Conservation (phyloP, 75 land plant genomes). For the Isoetes taiwanensis region DNA sequence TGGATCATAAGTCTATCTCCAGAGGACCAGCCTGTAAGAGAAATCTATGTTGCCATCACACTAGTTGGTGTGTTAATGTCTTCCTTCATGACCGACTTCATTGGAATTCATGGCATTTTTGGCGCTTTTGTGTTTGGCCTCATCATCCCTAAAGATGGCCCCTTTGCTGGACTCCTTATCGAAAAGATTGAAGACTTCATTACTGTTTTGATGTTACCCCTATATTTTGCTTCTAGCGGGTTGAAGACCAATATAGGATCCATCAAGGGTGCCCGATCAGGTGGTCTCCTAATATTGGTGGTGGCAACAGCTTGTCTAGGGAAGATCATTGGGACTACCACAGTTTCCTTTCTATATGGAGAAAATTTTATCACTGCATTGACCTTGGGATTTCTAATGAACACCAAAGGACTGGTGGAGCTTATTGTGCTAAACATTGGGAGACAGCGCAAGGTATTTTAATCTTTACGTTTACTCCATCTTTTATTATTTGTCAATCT, state of each 20-base stretch:
- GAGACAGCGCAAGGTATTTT: too few relatives aligned
- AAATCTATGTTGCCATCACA: neutral
- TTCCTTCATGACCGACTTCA: neutral
- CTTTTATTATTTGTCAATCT: neutral
- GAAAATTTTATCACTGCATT: slow-evolving; percentile 11
- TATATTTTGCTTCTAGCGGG: slow-evolving; percentile 29
- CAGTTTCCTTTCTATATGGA: slow-evolving; percentile 11
- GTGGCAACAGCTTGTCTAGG: slow-evolving; percentile 6
- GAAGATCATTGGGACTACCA: slow-evolving; percentile 24
- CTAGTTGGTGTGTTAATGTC: neutral
- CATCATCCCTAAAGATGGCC: slow-evolving; percentile 7
- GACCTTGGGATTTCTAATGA: slow-evolving; percentile 14
- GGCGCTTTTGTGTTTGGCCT: slow-evolving; percentile 9
- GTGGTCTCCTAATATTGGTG: slow-evolving; percentile 9
- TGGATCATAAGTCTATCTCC: neutral
- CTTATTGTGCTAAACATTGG: slow-evolving; percentile 11
- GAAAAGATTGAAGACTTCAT: slow-evolving; percentile 17
- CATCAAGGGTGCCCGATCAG: neutral
- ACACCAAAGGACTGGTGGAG: slow-evolving; percentile 35
- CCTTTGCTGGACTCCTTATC: slow-evolving; percentile 7
- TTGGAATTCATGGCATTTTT: slow-evolving; percentile 6
- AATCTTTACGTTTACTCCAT: neutral
- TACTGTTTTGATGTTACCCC: slow-evolving; percentile 21
- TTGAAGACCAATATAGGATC: slow-evolving; percentile 6
- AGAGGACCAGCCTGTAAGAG: neutral